Conservation (phyloP, 1,139 yeast genomes). For the Maudiozyma humilis region DNA sequence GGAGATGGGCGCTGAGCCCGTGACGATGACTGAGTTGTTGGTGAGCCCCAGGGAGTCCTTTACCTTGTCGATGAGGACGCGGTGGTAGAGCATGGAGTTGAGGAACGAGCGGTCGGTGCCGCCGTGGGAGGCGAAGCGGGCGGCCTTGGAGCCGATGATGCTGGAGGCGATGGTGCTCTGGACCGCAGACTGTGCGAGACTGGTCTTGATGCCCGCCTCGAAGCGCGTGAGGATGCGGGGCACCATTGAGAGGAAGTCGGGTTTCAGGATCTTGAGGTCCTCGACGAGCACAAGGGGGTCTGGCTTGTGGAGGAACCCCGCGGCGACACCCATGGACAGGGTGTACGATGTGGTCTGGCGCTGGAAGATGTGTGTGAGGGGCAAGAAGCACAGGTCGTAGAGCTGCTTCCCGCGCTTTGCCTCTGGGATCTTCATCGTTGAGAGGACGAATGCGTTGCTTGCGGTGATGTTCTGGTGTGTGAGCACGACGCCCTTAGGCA, state of each 20-base stretch:
- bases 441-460: constrained; percentile 34
- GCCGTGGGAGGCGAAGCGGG: constrained; percentile 33
- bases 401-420: constrained; percentile 15
- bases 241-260: constrained; percentile 47
- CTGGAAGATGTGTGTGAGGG: constrained; percentile 67
- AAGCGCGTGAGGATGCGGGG: constrained; percentile 60
- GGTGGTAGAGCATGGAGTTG: constrained; percentile 36
- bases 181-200: constrained; percentile 28
- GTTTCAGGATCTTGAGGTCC: constrained; percentile 49
- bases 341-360: constrained; percentile 30
- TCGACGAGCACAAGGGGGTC: constrained; percentile 41
- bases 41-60: constrained; percentile 52
- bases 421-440: constrained; percentile 20
- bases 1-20: constrained; percentile 74
- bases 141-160: constrained; percentile 34
- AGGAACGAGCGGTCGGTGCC: constrained; percentile 29
- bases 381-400: constrained; percentile 41
- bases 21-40: constrained; percentile 36
- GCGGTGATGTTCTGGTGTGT: constrained; percentile 49
- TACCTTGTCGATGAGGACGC: constrained; percentile 43
- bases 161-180: constrained; percentile 32
- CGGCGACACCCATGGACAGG: constrained; percentile 31
- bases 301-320: constrained; percentile 43
- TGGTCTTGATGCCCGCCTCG: constrained; percentile 43
- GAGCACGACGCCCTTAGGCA: constrained; percentile 67